phyloP scores from a whole-genome alignment of 1,284 basidiomycete species.

The Boletus nobilissimus region DNA sequence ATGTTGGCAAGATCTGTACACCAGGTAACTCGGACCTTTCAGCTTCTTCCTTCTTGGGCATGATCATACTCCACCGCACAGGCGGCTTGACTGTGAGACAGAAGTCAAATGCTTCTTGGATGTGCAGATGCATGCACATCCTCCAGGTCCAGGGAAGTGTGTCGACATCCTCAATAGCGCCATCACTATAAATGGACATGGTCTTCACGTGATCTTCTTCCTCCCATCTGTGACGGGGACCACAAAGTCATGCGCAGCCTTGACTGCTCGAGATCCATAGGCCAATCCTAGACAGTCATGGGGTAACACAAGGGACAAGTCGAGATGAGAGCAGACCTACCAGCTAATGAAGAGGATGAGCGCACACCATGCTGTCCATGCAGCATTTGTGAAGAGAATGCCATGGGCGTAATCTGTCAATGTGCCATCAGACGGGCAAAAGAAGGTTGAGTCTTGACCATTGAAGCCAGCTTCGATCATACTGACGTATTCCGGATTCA shows the following conservation, averaged over 20 bases:
- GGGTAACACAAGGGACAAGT: conserved; percentile 6
- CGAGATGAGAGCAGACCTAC: conserved; percentile 48
- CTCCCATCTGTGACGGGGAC: conserved; percentile 83
- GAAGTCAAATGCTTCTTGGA: conserved; percentile 83
- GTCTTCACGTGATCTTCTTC: conserved; percentile 76
- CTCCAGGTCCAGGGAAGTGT: conserved; percentile 80
- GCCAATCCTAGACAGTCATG: conserved; percentile 60
- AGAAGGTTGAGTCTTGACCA: conserved; percentile 76
- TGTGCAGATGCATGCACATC: conserved; percentile 71
- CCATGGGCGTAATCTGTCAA: conserved; percentile 78
- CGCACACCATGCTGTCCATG: conserved; percentile 77
- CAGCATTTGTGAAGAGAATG: conserved; percentile 78
- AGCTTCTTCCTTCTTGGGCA: conserved; percentile 49
- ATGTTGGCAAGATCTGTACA: conserved; percentile 46
- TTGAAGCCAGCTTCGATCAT: conserved; percentile 60
- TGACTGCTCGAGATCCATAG: conserved; percentile 81
- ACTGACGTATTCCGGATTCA: conserved; percentile 58
- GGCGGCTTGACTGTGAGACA: conserved; percentile 67
- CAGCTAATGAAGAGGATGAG: conserved; percentile 73
- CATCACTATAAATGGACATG: conserved; percentile 58
- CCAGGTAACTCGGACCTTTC: conserved; percentile 45
- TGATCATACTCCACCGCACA: conserved; percentile 45
- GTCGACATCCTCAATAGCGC: conserved; percentile 58
- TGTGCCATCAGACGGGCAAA: conserved; percentile 67
- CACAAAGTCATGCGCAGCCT: conserved; percentile 81